Evolutionary conservation across 495 filamentous ascomycete genomes (phyloP).

Genomic region (Astrothelium subdiscretum): DNA sequence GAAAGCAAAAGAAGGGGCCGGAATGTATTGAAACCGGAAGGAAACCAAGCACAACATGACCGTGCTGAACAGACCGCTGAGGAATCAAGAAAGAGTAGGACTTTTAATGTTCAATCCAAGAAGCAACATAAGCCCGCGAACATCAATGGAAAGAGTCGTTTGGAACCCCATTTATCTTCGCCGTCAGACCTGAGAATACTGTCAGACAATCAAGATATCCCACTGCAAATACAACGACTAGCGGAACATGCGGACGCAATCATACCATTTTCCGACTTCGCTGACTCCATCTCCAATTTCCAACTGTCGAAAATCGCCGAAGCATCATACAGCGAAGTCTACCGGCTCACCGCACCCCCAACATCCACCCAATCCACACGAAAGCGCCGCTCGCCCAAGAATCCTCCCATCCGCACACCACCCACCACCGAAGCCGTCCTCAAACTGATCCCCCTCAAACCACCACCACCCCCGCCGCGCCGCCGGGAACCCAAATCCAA

Average conservation of each 20-base stretch:
- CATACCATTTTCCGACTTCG: constrained; percentile 14
- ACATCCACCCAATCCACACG: neutral
- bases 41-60: neutral
- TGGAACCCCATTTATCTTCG: neutral
- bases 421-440: constrained; percentile 33
- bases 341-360: constrained; percentile 41
- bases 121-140: neutral
- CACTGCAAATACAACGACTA: neutral
- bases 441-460: constrained; percentile 32
- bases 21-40: neutral
- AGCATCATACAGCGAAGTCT: constrained; percentile 58
- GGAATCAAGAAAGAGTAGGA: neutral
- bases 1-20: neutral
- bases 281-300: constrained; percentile 36
- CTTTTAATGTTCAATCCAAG: neutral
- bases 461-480: constrained; percentile 19
- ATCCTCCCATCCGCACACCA: constrained; percentile 22
- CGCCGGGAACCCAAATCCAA: neutral
- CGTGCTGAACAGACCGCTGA: neutral
- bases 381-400: neutral
- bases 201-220: neutral
- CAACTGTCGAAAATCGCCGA: constrained; percentile 54
- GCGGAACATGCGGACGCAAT: neutral
- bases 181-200: neutral
- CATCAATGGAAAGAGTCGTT: neutral